Evolutionary conservation across 306 rosid species (phyloP).

Genomic region (Adenanthera pavonina): DNA sequence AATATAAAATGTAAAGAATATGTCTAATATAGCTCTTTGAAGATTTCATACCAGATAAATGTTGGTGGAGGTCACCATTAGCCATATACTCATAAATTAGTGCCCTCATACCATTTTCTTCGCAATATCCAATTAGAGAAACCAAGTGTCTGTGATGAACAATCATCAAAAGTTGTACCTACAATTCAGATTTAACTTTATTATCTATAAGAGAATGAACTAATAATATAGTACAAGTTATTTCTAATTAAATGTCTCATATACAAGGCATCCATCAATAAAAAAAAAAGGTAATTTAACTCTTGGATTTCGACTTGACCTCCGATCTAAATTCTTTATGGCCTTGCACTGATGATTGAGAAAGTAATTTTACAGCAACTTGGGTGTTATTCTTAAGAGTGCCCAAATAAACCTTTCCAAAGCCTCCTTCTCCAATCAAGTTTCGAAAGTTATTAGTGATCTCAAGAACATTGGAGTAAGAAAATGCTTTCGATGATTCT

Average conservation of each 20-base stretch:
- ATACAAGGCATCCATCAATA: too few species aligned
- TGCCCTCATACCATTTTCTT: conserved; percentile 32
- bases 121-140: conserved; percentile 23
- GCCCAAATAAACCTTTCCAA: too few species aligned
- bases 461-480: conserved; percentile 33
- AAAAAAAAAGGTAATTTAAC: neutral
- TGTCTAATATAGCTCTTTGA: too few species aligned
- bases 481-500: neutral
- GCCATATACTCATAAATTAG: conserved; percentile 45
- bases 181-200: neutral
- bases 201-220: neutral
- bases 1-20: too few species aligned
- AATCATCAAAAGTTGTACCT: conserved; percentile 34
- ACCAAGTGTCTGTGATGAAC: too few species aligned
- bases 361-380: too few species aligned
- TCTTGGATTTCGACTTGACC: conserved; percentile 9
- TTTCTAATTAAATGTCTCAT: neutral
- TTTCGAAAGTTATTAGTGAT: conserved; percentile 41
- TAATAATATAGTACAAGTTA: neutral
- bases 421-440: conserved; percentile 4
- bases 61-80: conserved; percentile 28
- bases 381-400: too few species aligned
- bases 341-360: too few species aligned
- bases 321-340: conserved; percentile 34
- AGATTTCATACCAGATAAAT: conserved; percentile 23